Conservation (phyloP, 371 early-diverging fungal species). For the Caulochytrium protostelioides region DNA sequence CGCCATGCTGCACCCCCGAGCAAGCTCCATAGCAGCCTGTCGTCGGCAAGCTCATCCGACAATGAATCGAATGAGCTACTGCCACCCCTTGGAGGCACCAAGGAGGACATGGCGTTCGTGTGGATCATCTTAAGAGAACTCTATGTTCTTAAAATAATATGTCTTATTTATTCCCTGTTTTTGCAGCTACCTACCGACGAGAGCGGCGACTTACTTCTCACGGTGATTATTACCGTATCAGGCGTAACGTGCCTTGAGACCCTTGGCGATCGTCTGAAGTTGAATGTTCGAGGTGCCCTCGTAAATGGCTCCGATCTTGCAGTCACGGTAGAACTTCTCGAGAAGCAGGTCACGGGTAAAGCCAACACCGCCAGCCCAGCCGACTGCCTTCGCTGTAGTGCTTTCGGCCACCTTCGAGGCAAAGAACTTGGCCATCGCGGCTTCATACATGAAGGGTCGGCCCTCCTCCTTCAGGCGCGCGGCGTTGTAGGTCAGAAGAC, state of each 20-base stretch:
- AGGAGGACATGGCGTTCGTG: no score
- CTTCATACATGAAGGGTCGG: slow-evolving; percentile 66
- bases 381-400: slow-evolving; percentile 68
- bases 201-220: no score
- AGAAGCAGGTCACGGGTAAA: slow-evolving; percentile 56
- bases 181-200: no score
- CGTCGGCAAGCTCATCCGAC: no score
- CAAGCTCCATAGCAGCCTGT: no score
- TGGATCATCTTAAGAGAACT: no score
- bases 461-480: slow-evolving; percentile 88
- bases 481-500: slow-evolving; percentile 90
- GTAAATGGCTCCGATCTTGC: slow-evolving; percentile 73
- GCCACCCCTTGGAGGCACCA: no score
- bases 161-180: no score
- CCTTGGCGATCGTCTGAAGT: slow-evolving; percentile 87
- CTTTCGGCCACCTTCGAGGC: slow-evolving; percentile 84
- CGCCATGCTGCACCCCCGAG: no score
- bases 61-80: no score
- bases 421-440: slow-evolving; percentile 94
- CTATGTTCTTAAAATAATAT: no score
- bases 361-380: slow-evolving; percentile 94
- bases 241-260: slow-evolving; percentile 17
- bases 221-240: no score
- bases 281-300: slow-evolving; percentile 84
- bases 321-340: slow-evolving; percentile 92